Evolutionary conservation across 495 filamentous ascomycete genomes (phyloP), one percentile per base, ranked within the genome.

Genomic region (Tuber indicum): DNA sequence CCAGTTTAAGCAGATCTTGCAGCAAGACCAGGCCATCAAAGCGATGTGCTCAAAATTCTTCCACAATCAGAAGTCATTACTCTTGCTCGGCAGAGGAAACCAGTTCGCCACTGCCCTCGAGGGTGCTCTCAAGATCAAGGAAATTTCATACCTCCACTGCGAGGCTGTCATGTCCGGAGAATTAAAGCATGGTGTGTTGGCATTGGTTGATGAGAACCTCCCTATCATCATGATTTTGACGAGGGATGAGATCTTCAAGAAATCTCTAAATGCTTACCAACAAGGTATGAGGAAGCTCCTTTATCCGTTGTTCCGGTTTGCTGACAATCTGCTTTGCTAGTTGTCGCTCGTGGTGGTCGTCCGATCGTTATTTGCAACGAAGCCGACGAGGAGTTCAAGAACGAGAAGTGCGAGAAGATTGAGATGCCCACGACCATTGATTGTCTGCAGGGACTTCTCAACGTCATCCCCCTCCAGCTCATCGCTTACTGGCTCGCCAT

Each of bases 151-250:
- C 85, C 92, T 99, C 72, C 96, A 99, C 85, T 99, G 96, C 85
- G 96, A 99, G 87, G 96, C 96, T 83, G 96, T 99, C 85, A 99
- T 99, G 96, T 98, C 96, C 76, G 96, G 96, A 84, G 96, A 99
- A 86, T 86, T 99, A 79, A 99, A 99, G 88, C 96, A 99, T 85
- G 96, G 96, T 87, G 96, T 99, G 75, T 88, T 99, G 83, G 96
- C 96, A 71, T 89, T 99, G 76, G 96, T 99, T 70, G 96, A 99
- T 83, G 96, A 98, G 88, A 94, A 97, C 85, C 89, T 99, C 44
- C 96, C 96, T 75, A 99, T 99, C 85, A 97, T 99, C 87, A 99
- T 99, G 96, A 98, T 99, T 81, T 87, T 99, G 47, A 99, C 96
- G 41, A 91, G 96, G 73, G 96, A 99, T 85, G 89, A 93, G 77